Conservation (phyloP, 768 basidiomycete species). For the Dioszegia hungarica region DNA sequence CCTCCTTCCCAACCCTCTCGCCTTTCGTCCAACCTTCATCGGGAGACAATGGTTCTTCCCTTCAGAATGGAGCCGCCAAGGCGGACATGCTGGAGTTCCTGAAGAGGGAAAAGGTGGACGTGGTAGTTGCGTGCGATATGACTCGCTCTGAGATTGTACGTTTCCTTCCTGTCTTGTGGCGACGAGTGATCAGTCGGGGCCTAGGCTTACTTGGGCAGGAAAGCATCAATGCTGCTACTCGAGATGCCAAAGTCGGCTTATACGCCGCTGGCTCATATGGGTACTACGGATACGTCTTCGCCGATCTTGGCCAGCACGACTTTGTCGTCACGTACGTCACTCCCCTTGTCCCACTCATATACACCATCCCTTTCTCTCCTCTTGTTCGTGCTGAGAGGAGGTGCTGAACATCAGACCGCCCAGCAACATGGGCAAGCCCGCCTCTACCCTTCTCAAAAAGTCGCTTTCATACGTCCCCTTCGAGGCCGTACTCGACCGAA, state of each 20-base stretch:
- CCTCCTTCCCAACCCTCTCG: constrained; percentile 62
- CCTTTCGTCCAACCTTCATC: constrained; percentile 52
- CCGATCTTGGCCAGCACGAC: constrained; percentile 81
- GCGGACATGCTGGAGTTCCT: constrained; percentile 40
- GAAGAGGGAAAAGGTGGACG: constrained; percentile 53
- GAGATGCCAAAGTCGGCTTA: constrained; percentile 68
- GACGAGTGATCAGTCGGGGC: not conserved
- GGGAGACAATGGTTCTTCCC: constrained; percentile 6
- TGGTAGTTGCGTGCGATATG: constrained; percentile 83
- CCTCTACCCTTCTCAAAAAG: constrained; percentile 42
- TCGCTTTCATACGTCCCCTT: constrained; percentile 62
- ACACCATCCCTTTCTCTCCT: not conserved
- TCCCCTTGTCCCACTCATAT: not conserved
- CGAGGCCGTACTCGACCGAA: constrained; percentile 25
- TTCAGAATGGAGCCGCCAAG: constrained; percentile 18
- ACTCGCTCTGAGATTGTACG: constrained; percentile 67
- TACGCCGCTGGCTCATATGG: constrained; percentile 93
- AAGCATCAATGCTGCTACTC: constrained; percentile 71
- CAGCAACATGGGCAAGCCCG: constrained; percentile 9
- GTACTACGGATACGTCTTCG: constrained; percentile 86
- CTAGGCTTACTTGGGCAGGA: constrained; percentile 58
- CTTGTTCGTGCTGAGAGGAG: not conserved
- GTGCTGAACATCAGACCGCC: constrained; percentile 6
- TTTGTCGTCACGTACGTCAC: constrained; percentile 72
- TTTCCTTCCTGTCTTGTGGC: too few relatives aligned